Evolutionary conservation across 805 yeast species (phyloP).

Genomic region (Saccharomycopsis olivae): DNA sequence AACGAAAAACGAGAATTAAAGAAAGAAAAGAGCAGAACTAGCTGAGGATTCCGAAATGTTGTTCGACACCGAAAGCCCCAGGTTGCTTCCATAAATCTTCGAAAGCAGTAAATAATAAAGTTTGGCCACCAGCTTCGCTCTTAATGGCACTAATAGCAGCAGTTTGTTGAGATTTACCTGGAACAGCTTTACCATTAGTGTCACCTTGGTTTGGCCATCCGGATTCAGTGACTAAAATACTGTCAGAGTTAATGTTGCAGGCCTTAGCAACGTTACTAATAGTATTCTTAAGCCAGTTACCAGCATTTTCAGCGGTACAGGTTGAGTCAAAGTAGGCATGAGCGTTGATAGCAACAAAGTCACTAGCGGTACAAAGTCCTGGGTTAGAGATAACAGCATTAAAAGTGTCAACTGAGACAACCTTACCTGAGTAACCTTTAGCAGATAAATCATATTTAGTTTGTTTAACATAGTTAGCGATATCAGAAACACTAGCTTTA

Average conservation of each 20-base stretch:
- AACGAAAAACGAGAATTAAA: too few species aligned
- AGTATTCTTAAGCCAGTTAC: constrained; percentile 39
- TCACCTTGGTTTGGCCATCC: constrained; percentile 60
- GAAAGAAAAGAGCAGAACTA: too few species aligned
- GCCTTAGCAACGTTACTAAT: constrained; percentile 30
- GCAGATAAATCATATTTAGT: constrained; percentile 35
- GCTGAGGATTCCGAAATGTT: constrained; percentile 55
- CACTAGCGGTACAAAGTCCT: constrained; percentile 39
- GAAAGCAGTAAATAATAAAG: constrained; percentile 49
- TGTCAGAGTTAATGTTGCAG: constrained; percentile 33
- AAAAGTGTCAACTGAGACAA: constrained; percentile 50
- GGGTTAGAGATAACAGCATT: constrained; percentile 41
- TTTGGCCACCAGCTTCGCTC: constrained; percentile 34
- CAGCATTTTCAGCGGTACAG: constrained; percentile 41
- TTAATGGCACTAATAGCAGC: constrained; percentile 42
- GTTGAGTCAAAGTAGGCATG: constrained; percentile 54
- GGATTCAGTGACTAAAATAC: constrained; percentile 42
- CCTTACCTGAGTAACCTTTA: constrained; percentile 36
- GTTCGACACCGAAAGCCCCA: constrained; percentile 49
- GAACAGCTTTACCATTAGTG: constrained; percentile 44
- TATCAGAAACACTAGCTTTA: constrained; percentile 30
- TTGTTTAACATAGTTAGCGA: constrained; percentile 32
- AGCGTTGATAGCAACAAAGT: constrained; percentile 50
- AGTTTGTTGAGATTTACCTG: constrained; percentile 41
- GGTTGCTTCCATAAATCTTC: constrained; percentile 54